These are phyloP conservation scores for Colletotrichum somersetense DNA, from an alignment of 2,329 filamentous ascomycete genomes.

Conservation along the genomic window DNA sequence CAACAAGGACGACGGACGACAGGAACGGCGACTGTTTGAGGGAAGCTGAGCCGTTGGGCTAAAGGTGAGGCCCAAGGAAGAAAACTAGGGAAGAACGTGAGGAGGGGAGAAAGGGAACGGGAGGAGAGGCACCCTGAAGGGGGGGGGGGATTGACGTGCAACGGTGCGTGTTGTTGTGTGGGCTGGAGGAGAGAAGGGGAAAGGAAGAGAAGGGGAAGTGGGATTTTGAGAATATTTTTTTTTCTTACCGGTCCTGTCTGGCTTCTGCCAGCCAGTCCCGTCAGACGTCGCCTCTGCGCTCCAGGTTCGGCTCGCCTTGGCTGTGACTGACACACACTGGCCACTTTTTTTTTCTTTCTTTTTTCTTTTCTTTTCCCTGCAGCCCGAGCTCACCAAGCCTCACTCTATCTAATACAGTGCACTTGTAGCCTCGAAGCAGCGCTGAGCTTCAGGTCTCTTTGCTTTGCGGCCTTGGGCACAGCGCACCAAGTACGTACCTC, in stretches of 20 bases:
- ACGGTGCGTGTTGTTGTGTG: constrained; percentile 53
- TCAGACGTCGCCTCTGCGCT: constrained; percentile 28
- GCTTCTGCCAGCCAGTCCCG: constrained; percentile 5
- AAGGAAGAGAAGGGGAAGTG: constrained; percentile 40
- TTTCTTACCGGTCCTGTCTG: constrained; percentile 17
- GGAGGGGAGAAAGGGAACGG: constrained; percentile 48
- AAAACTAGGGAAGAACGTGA: constrained; percentile 50
- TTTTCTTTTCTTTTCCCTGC: neutral
- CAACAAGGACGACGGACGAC: constrained; percentile 25
- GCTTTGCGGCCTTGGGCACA: neutral
- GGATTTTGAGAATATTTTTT: constrained; percentile 43
- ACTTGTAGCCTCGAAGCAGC: neutral
- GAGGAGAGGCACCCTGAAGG: constrained; percentile 56
- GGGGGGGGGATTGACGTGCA: constrained; percentile 57
- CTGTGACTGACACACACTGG: constrained; percentile 28
- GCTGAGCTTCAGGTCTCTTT: neutral
- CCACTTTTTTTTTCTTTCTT: constrained; percentile 23
- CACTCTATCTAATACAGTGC: neutral
- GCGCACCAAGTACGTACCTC: neutral
- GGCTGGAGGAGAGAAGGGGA: constrained; percentile 41
- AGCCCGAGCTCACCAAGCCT: constrained; percentile 20
- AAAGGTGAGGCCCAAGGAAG: constrained; percentile 48
- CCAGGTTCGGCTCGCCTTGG: constrained; percentile 36
- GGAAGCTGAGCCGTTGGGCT: constrained; percentile 45
- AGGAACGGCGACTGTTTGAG: constrained; percentile 34